Evolutionary conservation across 2,329 filamentous ascomycete species (phyloP), one percentile per base, ranked within the genome.

Genomic region (Plectosphaerella plurivora): DNA sequence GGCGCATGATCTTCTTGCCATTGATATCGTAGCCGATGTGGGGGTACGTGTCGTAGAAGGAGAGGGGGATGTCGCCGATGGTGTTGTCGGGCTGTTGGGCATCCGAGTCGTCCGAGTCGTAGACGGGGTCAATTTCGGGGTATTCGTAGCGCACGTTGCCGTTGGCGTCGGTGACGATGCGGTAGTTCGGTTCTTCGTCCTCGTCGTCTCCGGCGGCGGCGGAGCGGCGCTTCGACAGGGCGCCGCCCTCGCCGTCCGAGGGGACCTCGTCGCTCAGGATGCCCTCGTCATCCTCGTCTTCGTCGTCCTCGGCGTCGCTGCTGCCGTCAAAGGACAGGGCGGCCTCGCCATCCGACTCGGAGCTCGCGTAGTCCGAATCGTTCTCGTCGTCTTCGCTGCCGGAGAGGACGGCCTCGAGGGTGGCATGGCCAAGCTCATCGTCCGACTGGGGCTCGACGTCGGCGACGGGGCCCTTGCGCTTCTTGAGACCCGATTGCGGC

Each of bases 21-120:
- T 99, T 96, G 74, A 99, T 97, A 63, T 97, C 90, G 73, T 99
- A 99, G 54, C 94, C 94, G 66, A 99, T 97, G 68, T 99, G 94
- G 49, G 94, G 94, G 67, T 97, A 99, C 36, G 90, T 88, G 68
- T 99, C 94, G 75, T 99, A 99, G 73, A 96, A 97, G 3, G 89
- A 88, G 48, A 97, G 75, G 5, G 92, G 90, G 55, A 99, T 99
- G 66, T 97, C 80, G 60, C 94, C 95, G 63, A 99, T 97, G 0
- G 94, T 97, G 73, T 99, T 99, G 49, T 78, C 79, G 25, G 86
- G 83, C 52, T 83, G 87, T 56, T 88, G 84, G 4, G 86, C 87
- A 67, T 97, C 93, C 3, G 89, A 89, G 65, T 97, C 93, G 71
- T 99, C 95, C 2, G 92, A 96, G 65, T 97, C 94, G 72, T 99